A percentile compares a stretch with the other conserved stretches of the same genome.
These are phyloP conservation scores for Chytridium lagenaria DNA, from an alignment of 371 early-diverging fungal genomes.

Conservation along the genomic window DNA sequence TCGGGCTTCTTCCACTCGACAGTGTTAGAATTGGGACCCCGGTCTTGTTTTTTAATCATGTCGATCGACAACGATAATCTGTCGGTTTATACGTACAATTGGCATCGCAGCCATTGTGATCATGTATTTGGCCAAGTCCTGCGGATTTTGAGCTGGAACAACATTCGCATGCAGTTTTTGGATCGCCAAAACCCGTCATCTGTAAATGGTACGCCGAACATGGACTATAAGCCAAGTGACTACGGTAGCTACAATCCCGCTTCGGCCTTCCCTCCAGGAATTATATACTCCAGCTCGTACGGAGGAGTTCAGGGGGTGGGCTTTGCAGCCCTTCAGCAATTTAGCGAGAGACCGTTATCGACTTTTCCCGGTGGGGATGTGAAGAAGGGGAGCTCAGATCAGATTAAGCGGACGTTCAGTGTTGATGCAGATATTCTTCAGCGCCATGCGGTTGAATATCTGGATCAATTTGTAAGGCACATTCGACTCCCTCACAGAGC, in stretches of 20 bases:
- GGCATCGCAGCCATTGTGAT: conserved; percentile 61
- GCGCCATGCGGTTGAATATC: conserved; percentile 41
- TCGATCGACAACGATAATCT: conserved; percentile 59
- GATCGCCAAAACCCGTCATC: conserved; percentile 18
- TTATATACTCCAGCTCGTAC: conserved; percentile 34
- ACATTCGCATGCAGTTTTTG: conserved; percentile 49
- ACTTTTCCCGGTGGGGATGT: neutral
- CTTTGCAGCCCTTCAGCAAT: conserved; percentile 26
- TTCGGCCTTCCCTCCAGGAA: neutral
- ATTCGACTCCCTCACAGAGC: conserved; percentile 5
- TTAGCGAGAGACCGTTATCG: neutral
- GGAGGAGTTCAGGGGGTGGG: conserved; percentile 32
- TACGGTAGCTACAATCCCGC: neutral
- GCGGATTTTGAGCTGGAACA: conserved; percentile 48
- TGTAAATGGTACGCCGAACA: neutral
- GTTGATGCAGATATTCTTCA: conserved; percentile 39
- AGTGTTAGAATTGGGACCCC: conserved; percentile 36
- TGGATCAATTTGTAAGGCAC: conserved; percentile 40
- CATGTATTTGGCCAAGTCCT: conserved; percentile 57
- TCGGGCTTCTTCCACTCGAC: conserved; percentile 32
- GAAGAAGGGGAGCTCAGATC: neutral
- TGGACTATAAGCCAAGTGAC: neutral
- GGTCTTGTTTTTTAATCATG: conserved; percentile 67
- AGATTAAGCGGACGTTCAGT: conserved; percentile 8
- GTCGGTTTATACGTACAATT: conserved; percentile 73